phyloP scores from a whole-genome alignment of 768 basidiomycete species.

The Russula vinacea region DNA sequence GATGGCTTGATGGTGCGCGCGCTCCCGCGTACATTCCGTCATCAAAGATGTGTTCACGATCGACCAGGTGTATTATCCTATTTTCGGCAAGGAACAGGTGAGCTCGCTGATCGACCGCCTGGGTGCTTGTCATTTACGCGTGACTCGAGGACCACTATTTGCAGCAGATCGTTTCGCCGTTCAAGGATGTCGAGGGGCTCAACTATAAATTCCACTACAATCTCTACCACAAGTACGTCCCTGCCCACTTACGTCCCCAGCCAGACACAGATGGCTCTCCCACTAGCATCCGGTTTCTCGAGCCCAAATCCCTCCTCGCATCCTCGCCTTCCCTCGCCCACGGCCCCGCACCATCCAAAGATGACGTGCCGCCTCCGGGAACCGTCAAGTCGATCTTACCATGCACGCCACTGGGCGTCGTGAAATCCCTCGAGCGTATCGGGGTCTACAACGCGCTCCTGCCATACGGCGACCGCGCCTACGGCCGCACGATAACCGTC shows the following conservation, averaged over 20 bases:
- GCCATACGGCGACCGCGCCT: conserved; percentile 91
- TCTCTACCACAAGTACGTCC: conserved; percentile 84
- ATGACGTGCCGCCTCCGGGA: conserved; percentile 70
- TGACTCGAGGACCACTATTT: conserved; percentile 83
- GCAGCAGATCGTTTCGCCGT: conserved; percentile 93
- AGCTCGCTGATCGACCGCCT: conserved; percentile 32
- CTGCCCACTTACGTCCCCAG: background rate
- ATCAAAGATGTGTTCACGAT: background rate
- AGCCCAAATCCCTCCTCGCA: conserved; percentile 65
- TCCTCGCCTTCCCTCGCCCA: conserved; percentile 39
- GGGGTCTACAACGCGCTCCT: conserved; percentile 93
- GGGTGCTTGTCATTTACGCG: background rate
- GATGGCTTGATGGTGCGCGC: conserved; percentile 90
- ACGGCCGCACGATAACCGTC: conserved; percentile 88
- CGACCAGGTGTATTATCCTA: conserved; percentile 88
- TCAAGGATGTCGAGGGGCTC: conserved; percentile 97
- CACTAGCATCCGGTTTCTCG: conserved; percentile 84
- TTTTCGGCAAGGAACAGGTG: conserved; percentile 87
- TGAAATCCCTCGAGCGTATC: conserved; percentile 87
- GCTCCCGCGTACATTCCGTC: background rate
- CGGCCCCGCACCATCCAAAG: conserved; percentile 36
- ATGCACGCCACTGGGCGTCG: conserved; percentile 94
- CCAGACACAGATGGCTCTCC: background rate
- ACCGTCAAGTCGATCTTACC: conserved; percentile 96
- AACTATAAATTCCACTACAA: conserved; percentile 96